Evolutionary conservation across 2,329 filamentous ascomycete species (phyloP).

Genomic region (Epichloe amarillans): DNA sequence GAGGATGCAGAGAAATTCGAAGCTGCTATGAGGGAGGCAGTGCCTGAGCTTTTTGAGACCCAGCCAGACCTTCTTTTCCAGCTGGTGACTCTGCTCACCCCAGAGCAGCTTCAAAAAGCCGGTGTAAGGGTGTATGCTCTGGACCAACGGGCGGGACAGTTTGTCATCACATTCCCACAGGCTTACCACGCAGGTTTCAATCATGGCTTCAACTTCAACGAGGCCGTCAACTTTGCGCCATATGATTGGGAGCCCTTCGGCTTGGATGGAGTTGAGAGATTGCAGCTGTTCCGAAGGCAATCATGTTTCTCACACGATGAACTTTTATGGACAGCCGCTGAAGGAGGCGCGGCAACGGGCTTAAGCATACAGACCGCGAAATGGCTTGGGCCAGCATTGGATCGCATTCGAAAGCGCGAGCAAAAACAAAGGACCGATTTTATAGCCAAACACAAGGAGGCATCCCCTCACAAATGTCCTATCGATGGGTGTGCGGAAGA

Average conservation of each 20-base stretch:
- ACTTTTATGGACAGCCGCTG: slow-evolving; percentile 77
- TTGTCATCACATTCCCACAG: slow-evolving; percentile 92
- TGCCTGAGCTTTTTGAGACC: slow-evolving; percentile 91
- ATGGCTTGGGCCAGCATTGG: slow-evolving; percentile 82
- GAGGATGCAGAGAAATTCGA: slow-evolving; percentile 93
- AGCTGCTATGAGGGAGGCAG: slow-evolving; percentile 83
- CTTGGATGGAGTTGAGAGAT: slow-evolving; percentile 68
- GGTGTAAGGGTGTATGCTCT: slow-evolving; percentile 86
- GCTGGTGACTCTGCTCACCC: slow-evolving; percentile 87
- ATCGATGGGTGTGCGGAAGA: slow-evolving; percentile 29
- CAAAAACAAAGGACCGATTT: slow-evolving; percentile 54
- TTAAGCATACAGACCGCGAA: slow-evolving; percentile 78
- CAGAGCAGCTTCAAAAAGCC: slow-evolving; percentile 83
- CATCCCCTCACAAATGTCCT: slow-evolving; percentile 38
- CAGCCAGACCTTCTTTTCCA: slow-evolving; percentile 95
- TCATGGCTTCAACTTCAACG: slow-evolving; percentile 97
- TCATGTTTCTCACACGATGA: slow-evolving; percentile 98
- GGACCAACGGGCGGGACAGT: slow-evolving; percentile 91
- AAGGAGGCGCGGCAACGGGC: slow-evolving; percentile 51
- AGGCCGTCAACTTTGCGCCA: slow-evolving; percentile 96
- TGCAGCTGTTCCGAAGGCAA: slow-evolving; percentile 78
- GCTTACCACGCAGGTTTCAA: slow-evolving; percentile 98
- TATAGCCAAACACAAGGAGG: slow-evolving; percentile 47
- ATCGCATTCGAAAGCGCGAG: slow-evolving; percentile 66
- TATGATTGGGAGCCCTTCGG: slow-evolving; percentile 91